phyloP scores from a whole-genome alignment of 345 rosid species.

The Gossypium mustelinum region DNA sequence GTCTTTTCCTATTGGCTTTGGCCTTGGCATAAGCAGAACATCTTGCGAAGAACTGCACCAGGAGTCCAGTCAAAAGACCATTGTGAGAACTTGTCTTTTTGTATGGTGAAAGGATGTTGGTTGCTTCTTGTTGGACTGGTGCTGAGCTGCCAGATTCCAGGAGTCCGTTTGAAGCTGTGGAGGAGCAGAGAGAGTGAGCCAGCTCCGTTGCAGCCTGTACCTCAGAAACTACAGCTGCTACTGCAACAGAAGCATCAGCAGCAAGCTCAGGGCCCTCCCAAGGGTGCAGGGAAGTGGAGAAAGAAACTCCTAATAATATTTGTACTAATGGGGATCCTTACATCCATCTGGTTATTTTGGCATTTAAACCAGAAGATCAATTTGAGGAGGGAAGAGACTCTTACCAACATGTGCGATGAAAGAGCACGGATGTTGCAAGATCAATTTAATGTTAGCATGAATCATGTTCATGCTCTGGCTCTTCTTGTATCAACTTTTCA shows the following conservation, averaged over 20 bases:
- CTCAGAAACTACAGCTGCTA: constrained; percentile 32
- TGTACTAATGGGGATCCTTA: constrained; percentile 44
- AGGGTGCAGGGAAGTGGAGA: constrained; percentile 70
- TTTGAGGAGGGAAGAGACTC: constrained; percentile 58
- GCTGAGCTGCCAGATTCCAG: constrained; percentile 33
- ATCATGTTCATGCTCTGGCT: constrained; percentile 93
- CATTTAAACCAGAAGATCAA: constrained; percentile 29
- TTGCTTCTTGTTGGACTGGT: constrained; percentile 42
- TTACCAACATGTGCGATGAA: constrained; percentile 89
- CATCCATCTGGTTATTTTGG: constrained; percentile 63
- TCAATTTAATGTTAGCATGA: constrained; percentile 95
- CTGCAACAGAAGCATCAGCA: constrained; percentile 55
- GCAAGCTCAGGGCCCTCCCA: constrained; percentile 38
- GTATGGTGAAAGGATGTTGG: constrained; percentile 42
- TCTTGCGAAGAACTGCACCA: constrained; percentile 18
- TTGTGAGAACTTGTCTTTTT: constrained; percentile 24
- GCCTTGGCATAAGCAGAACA: constrained; percentile 34
- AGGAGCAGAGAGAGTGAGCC: constrained; percentile 27
- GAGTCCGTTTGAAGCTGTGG: constrained; percentile 28
- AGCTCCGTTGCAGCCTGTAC: constrained; percentile 29
- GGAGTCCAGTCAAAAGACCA: constrained; percentile 22
- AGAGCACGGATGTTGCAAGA: constrained; percentile 95
- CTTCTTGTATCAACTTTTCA: constrained; percentile 94
- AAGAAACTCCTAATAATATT: constrained; percentile 51
- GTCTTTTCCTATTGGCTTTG: constrained; percentile 12